A percentile compares a stretch with the other conserved stretches of the same genome.
These are phyloP conservation scores for Tuber aestivum DNA, from an alignment of 495 filamentous ascomycete species.

Conservation along the genomic window DNA sequence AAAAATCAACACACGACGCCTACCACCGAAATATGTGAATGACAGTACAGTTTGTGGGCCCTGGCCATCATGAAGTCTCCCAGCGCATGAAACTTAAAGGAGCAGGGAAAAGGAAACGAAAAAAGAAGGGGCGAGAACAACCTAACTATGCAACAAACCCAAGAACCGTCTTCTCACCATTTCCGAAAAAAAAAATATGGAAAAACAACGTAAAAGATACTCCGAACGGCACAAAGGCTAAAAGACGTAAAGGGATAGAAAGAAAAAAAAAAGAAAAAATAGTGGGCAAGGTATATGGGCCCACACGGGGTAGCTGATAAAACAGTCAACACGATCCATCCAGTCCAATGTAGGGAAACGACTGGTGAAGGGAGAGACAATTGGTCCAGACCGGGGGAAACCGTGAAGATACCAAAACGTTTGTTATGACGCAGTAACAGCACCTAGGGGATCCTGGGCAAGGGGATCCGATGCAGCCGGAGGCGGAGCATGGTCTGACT, in stretches of 20 bases:
- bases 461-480: conserved; percentile 18
- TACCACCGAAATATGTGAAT: conserved; percentile 30
- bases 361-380: not conserved
- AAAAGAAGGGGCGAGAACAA: conserved; percentile 27
- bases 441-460: conserved; percentile 23
- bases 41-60: conserved; percentile 34
- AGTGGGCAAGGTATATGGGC: conserved; percentile 10
- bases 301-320: not conserved
- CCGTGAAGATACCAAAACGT: not conserved
- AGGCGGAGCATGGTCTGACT: conserved; percentile 11
- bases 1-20: conserved; percentile 39
- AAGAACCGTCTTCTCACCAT: conserved; percentile 35
- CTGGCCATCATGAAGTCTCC: conserved; percentile 25
- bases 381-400: not conserved
- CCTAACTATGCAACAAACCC: conserved; percentile 39
- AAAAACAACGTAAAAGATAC: conserved; percentile 27
- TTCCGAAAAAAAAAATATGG: conserved; percentile 25
- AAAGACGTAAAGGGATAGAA: conserved; percentile 18
- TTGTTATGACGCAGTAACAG: conserved; percentile 26
- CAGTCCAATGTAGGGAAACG: not conserved
- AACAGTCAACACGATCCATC: not conserved
- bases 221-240: conserved; percentile 18
- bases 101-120: conserved; percentile 14
- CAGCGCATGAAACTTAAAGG: not conserved
- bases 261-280: conserved; percentile 14